Evolutionary conservation across 2,329 filamentous ascomycete genomes (phyloP), one percentile per base, ranked within the genome.

Genomic region (Berkeleyomyces rouxiae): DNA sequence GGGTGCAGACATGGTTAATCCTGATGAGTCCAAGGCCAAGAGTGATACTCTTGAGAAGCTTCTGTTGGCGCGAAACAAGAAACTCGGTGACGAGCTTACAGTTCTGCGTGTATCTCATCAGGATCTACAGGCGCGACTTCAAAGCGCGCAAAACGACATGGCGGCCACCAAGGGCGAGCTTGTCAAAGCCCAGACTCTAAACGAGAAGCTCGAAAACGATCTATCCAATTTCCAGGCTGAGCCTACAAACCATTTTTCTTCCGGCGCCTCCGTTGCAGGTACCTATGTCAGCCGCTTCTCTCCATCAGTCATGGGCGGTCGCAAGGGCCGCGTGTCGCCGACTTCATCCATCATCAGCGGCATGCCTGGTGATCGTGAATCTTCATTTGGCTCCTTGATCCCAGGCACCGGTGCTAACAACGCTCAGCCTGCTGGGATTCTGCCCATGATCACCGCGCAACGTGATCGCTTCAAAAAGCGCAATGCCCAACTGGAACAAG

Each of bases 271-370:
- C 1, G 88, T 96, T 47, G 91, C 92, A 1, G 92, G 91, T 47
- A 97, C 92, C 2, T 95, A 96, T 71, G 82, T 85, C 60, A 92
- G 87, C 31, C 83, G 87, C 58, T 88, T 90, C 69, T 85, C 87
- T 1, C 84, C 87, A 2, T 78, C 80, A 2, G 73, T 78, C 10
- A 78, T 77, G 46, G 78, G 79, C 1, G 79, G 82, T 16, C 81
- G 87, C 58, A 82, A 84, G 68, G 83, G 87, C 39, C 77, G 79
- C 59, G 82, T 87, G 13, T 97, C 93, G 2, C 95, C 93, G 0
- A 97, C 93, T 0, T 97, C 92, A 3, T 97, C 92, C 23, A 97
- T 99, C 69, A 97, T 99, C 69, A 96, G 91, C 65, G 93, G 93
- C n/a, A 66, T 76, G 49, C 76, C 74, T 58, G 71, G 73, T 7